Percentiles rank a stretch among this genome's conserved stretches.
phyloP scores from a whole-genome alignment of 768 basidiomycete species.

The Polyporus arcularius region DNA sequence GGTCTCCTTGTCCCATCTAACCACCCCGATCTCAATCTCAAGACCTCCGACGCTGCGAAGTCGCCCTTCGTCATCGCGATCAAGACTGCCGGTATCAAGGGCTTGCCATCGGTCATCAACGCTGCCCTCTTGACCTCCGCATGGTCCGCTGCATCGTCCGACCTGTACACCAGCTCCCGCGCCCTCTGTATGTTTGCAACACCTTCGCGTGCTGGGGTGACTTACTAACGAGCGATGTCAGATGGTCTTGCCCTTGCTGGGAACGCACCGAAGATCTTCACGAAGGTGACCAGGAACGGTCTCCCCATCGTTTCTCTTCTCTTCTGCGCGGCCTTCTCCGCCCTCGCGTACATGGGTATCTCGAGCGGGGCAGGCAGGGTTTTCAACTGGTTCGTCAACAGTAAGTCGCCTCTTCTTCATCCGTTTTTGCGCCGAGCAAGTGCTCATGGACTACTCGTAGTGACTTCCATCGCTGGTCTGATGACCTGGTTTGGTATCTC shows the following conservation, averaged over 20 bases:
- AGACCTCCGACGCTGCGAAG: slow-evolving; percentile 55
- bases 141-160: slow-evolving; percentile 89
- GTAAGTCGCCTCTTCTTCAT: slow-evolving; percentile 1
- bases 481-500: slow-evolving; percentile 54
- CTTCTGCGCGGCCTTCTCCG: slow-evolving; percentile 66
- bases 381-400: slow-evolving; percentile 79
- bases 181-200: slow-evolving; percentile 64
- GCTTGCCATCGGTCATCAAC: slow-evolving; percentile 83
- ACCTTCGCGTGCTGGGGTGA: not conserved
- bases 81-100: slow-evolving; percentile 80
- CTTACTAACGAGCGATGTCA: slow-evolving; percentile 24
- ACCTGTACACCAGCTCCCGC: slow-evolving; percentile 87
- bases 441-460: slow-evolving; percentile 4
- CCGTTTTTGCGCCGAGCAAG: not conserved
- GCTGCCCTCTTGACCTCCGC: slow-evolving; percentile 85
- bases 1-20: slow-evolving; percentile 82
- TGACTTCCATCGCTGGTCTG: slow-evolving; percentile 42
- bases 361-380: slow-evolving; percentile 65
- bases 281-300: slow-evolving; percentile 66
- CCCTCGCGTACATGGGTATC: slow-evolving; percentile 83
- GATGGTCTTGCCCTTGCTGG: slow-evolving; percentile 80
- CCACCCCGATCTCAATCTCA: slow-evolving; percentile 52
- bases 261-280: slow-evolving; percentile 83
- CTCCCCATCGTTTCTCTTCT: slow-evolving; percentile 75
- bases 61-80: slow-evolving; percentile 95